Conservation (phyloP, 305 asterid genomes). For the Ilex paraguariensis region DNA sequence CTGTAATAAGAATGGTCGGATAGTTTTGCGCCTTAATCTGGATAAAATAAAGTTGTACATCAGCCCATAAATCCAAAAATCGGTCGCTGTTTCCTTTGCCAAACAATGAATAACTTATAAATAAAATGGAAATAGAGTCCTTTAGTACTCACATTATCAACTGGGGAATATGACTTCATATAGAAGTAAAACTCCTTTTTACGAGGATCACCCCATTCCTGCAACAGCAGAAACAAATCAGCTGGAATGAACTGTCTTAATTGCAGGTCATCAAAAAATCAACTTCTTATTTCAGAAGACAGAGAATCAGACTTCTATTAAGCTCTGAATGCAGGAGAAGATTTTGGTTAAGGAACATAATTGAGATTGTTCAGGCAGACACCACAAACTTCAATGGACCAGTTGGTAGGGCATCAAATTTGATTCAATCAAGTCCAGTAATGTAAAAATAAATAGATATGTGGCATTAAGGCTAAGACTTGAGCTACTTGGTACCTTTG, state of each 20-base stretch:
- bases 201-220: constrained; percentile 99
- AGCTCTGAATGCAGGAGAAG: neutral
- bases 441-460: no score
- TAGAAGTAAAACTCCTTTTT: constrained; percentile 80
- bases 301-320: neutral
- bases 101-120: neutral
- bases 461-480: no score
- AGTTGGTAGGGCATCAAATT: neutral
- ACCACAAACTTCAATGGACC: no score
- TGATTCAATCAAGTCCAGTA: no score
- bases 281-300: neutral
- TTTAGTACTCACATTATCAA: constrained; percentile 67
- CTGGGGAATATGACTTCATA: constrained; percentile 95
- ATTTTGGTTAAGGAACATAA: neutral
- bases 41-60: constrained; percentile 21
- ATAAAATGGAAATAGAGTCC: constrained; percentile 8
- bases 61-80: constrained; percentile 1
- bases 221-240: constrained; percentile 25
- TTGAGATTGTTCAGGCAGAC: neutral
- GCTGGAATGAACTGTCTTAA: constrained; percentile 8
- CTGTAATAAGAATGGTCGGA: constrained; percentile 82
- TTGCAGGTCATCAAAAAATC: neutral
- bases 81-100: neutral
- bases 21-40: constrained; percentile 73
- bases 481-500: no score